These are phyloP conservation scores for Fraxinus floribunda DNA, from an alignment of 305 asterid genomes.

Conservation along the genomic window DNA sequence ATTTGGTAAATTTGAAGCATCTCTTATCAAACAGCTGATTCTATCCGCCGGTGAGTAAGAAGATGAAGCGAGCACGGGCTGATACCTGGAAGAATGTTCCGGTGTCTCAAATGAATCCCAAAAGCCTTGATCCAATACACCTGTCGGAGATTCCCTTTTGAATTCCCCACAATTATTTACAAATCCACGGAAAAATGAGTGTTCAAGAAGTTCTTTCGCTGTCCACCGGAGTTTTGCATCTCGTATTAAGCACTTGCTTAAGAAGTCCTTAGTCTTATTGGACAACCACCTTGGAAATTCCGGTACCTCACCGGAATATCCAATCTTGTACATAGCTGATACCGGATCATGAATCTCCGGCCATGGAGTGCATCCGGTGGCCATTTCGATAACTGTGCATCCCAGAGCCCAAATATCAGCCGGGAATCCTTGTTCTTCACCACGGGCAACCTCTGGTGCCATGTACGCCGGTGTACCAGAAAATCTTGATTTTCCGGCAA, in stretches of 20 bases:
- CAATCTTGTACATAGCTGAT: constrained; percentile 64
- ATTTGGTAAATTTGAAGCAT: constrained; percentile 20
- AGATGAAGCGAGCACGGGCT: constrained; percentile 10
- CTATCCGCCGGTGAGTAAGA: constrained; percentile 42
- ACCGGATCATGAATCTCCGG: constrained; percentile 61
- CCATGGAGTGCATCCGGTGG: constrained; percentile 80
- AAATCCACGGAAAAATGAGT: constrained; percentile 41
- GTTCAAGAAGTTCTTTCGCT: constrained; percentile 58
- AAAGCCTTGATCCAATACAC: constrained; percentile 61
- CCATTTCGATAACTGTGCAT: constrained; percentile 80
- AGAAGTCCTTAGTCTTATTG: constrained; percentile 41
- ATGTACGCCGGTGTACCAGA: constrained; percentile 82
- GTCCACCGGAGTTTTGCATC: constrained; percentile 62
- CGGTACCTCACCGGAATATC: constrained; percentile 50
- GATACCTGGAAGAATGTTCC: constrained; percentile 17
- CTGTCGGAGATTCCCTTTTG: constrained; percentile 61
- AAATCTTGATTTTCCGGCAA: constrained; percentile 16
- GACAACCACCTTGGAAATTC: constrained; percentile 60
- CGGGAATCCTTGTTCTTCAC: constrained; percentile 63
- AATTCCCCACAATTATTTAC: constrained; percentile 20
- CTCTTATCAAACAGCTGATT: constrained; percentile 43
- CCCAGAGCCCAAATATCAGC: constrained; percentile 90
- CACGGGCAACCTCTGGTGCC: constrained; percentile 92
- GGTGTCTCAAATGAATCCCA: constrained; percentile 62
- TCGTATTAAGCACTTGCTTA: constrained; percentile 49